phyloP scores from a whole-genome alignment of 495 filamentous ascomycete species.

The Tuber magnatum region DNA sequence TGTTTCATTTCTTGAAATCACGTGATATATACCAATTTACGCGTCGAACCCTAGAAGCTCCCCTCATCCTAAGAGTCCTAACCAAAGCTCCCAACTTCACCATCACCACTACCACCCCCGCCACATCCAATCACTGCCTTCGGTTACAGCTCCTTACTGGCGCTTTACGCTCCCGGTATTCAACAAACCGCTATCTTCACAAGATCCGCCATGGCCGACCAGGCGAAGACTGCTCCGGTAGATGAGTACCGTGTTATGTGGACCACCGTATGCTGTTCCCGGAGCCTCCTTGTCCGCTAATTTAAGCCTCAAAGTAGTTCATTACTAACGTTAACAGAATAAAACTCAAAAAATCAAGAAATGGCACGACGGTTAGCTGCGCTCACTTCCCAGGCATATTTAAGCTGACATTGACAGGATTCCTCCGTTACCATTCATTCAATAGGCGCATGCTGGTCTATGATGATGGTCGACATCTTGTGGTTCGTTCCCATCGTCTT shows the following conservation, averaged over 20 bases:
- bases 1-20: neutral
- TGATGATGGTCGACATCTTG: conserved; percentile 33
- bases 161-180: neutral
- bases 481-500: conserved; percentile 20
- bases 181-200: neutral
- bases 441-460: conserved; percentile 40
- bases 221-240: conserved; percentile 33
- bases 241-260: conserved; percentile 39
- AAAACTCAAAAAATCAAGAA: conserved; percentile 42
- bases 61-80: neutral
- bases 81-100: neutral
- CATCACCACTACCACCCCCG: neutral
- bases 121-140: neutral
- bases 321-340: conserved; percentile 27
- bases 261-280: conserved; percentile 28
- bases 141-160: neutral
- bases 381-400: neutral
- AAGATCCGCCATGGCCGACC: conserved; percentile 6
- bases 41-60: neutral
- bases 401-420: conserved; percentile 25
- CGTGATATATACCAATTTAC: neutral
- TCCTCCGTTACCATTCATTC: conserved; percentile 40
- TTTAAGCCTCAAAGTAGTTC: neutral
- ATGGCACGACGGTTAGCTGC: conserved; percentile 39
- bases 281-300: neutral